These are phyloP conservation scores for Suillus discolor DNA, from an alignment of 768 basidiomycete genomes.

Conservation along the genomic window DNA sequence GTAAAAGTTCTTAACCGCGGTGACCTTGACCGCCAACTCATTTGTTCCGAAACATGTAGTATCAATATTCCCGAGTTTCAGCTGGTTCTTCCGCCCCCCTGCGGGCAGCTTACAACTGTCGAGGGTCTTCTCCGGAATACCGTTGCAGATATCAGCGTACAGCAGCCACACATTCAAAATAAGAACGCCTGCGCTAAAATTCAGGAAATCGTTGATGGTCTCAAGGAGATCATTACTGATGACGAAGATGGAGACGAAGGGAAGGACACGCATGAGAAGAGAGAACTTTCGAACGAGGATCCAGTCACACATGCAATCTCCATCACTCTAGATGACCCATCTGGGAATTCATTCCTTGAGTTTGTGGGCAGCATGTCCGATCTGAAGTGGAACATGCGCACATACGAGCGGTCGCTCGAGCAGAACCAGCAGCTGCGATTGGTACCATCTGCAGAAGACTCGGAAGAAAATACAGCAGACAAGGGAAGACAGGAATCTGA, in stretches of 20 bases:
- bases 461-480: constrained; percentile 6
- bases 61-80: constrained; percentile 86
- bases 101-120: constrained; percentile 95
- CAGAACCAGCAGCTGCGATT: constrained; percentile 85
- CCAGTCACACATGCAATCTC: constrained; percentile 74
- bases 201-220: constrained; percentile 66
- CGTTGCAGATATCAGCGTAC: constrained; percentile 72
- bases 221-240: constrained; percentile 64
- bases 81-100: constrained; percentile 85
- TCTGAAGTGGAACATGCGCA: constrained; percentile 89
- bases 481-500: constrained; percentile 34
- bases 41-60: constrained; percentile 84
- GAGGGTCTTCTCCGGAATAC: constrained; percentile 91
- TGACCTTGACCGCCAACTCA: constrained; percentile 92
- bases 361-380: constrained; percentile 86
- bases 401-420: constrained; percentile 75
- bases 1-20: constrained; percentile 68
- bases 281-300: constrained; percentile 39
- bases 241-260: constrained; percentile 46
- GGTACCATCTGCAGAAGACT: constrained; percentile 49
- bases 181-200: constrained; percentile 74
- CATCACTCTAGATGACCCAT: constrained; percentile 85
- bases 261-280: constrained; percentile 33
- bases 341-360: constrained; percentile 97
- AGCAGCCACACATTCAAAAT: constrained; percentile 84